Conservation (phyloP, 768 basidiomycete genomes). For the Tylopilus sp. region DNA sequence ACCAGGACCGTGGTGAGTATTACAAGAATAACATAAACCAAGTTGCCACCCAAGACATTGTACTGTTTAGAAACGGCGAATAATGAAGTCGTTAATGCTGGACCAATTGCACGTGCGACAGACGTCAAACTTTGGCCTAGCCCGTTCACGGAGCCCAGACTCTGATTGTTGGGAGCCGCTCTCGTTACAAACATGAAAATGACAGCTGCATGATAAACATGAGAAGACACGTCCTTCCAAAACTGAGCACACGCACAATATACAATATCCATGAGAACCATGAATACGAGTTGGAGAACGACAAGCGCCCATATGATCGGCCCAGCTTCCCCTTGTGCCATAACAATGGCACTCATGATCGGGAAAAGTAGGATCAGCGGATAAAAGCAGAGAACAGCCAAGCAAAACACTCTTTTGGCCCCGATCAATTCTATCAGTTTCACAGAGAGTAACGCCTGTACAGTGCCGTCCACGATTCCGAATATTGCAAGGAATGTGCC, state of each 20-base stretch:
- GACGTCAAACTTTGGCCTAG: constrained; percentile 48
- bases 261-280: constrained; percentile 36
- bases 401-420: constrained; percentile 39
- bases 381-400: constrained; percentile 36
- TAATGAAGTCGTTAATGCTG: constrained; percentile 45
- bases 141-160: constrained; percentile 58
- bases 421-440: not conserved
- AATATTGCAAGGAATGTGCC: constrained; percentile 24
- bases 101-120: constrained; percentile 47
- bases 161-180: constrained; percentile 48
- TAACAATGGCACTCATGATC: constrained; percentile 41
- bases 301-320: constrained; percentile 39
- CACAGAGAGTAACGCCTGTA: not conserved
- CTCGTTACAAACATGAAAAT: constrained; percentile 53
- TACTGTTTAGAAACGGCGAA: constrained; percentile 51
- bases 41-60: constrained; percentile 48
- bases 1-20: constrained; percentile 26
- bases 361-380: constrained; percentile 44
- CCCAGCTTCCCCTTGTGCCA: constrained; percentile 29
- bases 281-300: constrained; percentile 21
- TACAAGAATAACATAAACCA: constrained; percentile 44
- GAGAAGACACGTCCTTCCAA: not conserved
- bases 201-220: constrained; percentile 31
- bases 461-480: not conserved
- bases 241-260: constrained; percentile 26